phyloP scores from a whole-genome alignment of 176 grass and related monocot genomes.

The Oryza meyeriana region DNA sequence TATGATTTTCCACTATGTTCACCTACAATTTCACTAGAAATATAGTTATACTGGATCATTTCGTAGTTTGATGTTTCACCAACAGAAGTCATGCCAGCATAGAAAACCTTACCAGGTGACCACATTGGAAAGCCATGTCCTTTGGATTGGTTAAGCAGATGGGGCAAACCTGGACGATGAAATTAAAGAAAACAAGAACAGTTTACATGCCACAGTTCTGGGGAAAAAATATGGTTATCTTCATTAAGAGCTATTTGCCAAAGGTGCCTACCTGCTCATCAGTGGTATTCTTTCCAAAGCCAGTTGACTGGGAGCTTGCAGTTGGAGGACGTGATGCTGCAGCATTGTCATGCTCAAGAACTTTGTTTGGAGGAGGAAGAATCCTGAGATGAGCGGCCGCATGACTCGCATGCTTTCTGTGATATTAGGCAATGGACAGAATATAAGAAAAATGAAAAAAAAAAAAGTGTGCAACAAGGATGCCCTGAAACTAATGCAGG shows the following conservation, averaged over 20 bases:
- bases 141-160: constrained; percentile 92
- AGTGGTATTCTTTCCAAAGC: constrained; percentile 19
- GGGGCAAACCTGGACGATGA: constrained; percentile 66
- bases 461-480: background rate
- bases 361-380: constrained; percentile 71
- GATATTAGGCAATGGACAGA: background rate
- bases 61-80: background rate
- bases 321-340: constrained; percentile 31
- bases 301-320: constrained; percentile 23
- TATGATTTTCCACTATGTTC: background rate
- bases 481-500: constrained; percentile 11
- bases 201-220: background rate
- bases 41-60: constrained; percentile 3
- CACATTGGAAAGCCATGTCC: constrained; percentile 94
- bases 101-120: constrained; percentile 77
- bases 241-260: background rate
- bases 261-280: constrained; percentile 55
- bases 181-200: constrained; percentile 14
- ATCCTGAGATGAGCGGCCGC: constrained; percentile 43
- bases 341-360: constrained; percentile 63
- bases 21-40: background rate
- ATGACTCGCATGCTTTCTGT: constrained; percentile 41
- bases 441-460: background rate
- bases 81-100: background rate
- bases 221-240: background rate